These are phyloP conservation scores for Brettanomyces custersianus DNA, from an alignment of 805 yeast species.

Conservation along the genomic window DNA sequence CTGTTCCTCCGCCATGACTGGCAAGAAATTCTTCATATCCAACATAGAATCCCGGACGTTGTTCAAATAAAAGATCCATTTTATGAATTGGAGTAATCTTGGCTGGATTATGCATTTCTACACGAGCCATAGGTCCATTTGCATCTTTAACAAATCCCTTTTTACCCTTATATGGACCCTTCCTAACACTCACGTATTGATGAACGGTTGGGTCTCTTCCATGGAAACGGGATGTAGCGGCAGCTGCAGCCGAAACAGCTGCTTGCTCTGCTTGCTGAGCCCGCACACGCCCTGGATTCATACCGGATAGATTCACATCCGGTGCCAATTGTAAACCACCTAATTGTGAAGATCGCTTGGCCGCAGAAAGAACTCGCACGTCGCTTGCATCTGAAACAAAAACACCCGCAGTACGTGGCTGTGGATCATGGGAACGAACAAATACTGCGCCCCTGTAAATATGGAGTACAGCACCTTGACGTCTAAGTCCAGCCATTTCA, in stretches of 20 bases:
- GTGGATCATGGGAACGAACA: slow-evolving; percentile 66
- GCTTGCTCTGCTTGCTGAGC: slow-evolving; percentile 46
- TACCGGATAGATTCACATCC: slow-evolving; percentile 25
- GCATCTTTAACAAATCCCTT: slow-evolving; percentile 91
- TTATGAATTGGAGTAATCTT: slow-evolving; percentile 83
- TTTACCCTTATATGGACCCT: slow-evolving; percentile 92
- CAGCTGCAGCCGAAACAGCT: slow-evolving; percentile 45
- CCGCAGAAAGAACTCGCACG: slow-evolving; percentile 53
- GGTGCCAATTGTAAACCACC: slow-evolving; percentile 46
- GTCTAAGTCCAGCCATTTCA: slow-evolving; percentile 72
- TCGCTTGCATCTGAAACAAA: slow-evolving; percentile 71
- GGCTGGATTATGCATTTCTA: slow-evolving; percentile 87
- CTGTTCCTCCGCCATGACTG: slow-evolving; percentile 22
- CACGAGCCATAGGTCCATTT: slow-evolving; percentile 83
- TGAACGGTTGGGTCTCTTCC: slow-evolving; percentile 80
- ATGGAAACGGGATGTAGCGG: slow-evolving; percentile 37
- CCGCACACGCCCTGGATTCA: slow-evolving; percentile 70
- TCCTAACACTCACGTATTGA: slow-evolving; percentile 76
- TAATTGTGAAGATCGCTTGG: slow-evolving; percentile 54
- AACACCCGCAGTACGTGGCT: slow-evolving; percentile 87
- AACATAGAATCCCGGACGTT: slow-evolving; percentile 58
- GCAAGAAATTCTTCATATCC: slow-evolving; percentile 74
- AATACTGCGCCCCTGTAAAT: slow-evolving; percentile 75
- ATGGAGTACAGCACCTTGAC: slow-evolving; percentile 84
- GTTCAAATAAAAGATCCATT: slow-evolving; percentile 61